Evolutionary conservation across 2,329 filamentous ascomycete species (phyloP).

Genomic region (Pseudocercospora musae): DNA sequence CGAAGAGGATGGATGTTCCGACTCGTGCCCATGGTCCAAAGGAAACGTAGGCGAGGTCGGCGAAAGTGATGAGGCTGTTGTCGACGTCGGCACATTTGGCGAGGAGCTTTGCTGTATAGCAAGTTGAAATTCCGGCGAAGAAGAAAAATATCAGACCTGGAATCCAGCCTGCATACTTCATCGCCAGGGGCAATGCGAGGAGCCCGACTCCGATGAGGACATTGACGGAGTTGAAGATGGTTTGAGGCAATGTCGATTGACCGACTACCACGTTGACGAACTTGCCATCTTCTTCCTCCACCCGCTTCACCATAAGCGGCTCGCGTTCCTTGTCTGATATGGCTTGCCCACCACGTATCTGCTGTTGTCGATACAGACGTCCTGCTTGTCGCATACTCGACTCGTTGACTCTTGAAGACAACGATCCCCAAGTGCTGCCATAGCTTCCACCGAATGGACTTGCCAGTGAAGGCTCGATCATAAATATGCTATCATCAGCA

Average conservation of each 20-base stretch:
- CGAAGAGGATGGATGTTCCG: conserved; percentile 81
- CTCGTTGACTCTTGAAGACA: conserved; percentile 56
- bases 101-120: conserved; percentile 80
- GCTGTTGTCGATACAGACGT: conserved; percentile 48
- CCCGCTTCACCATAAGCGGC: conserved; percentile 80
- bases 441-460: conserved; percentile 72
- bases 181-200: conserved; percentile 79
- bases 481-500: conserved; percentile 44
- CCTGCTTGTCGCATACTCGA: conserved; percentile 56
- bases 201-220: conserved; percentile 88
- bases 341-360: conserved; percentile 41
- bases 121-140: conserved; percentile 71
- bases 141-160: conserved; percentile 72
- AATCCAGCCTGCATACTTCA: conserved; percentile 86
- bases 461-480: conserved; percentile 55
- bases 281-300: conserved; percentile 80
- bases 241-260: conserved; percentile 93
- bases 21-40: conserved; percentile 80
- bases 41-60: conserved; percentile 85
- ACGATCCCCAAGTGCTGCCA: conserved; percentile 59
- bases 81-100: conserved; percentile 88
- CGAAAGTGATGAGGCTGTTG: conserved; percentile 83
- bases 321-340: conserved; percentile 51
- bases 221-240: conserved; percentile 94
- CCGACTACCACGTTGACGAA: conserved; percentile 81